Percentiles rank a stretch among this genome's conserved stretches.
phyloP scores from a whole-genome alignment of 768 basidiomycete species.

The Mycena latifolia region DNA sequence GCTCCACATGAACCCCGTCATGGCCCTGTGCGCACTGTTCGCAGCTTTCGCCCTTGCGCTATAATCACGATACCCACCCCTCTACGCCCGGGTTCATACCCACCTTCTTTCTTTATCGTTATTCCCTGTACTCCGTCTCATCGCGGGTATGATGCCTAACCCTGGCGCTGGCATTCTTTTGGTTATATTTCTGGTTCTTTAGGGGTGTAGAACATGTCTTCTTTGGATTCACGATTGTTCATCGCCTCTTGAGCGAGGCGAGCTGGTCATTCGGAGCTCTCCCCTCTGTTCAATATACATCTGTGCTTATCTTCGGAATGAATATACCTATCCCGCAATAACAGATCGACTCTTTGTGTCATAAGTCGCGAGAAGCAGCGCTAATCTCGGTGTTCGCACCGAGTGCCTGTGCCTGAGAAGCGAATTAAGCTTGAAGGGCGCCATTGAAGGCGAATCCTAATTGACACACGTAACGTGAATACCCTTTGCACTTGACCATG shows the following conservation, averaged over 20 bases:
- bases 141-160: slow-evolving; percentile 31
- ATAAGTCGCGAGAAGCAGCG: neutral
- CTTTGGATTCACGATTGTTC: slow-evolving; percentile 28
- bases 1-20: slow-evolving; percentile 56
- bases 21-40: slow-evolving; percentile 55
- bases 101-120: slow-evolving; percentile 25
- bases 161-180: slow-evolving; percentile 35
- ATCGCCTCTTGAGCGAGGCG: slow-evolving; percentile 35
- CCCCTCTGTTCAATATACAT: slow-evolving; percentile 34
- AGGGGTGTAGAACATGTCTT: slow-evolving; percentile 35
- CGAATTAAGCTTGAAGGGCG: neutral
- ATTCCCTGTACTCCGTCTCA: slow-evolving; percentile 30
- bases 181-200: slow-evolving; percentile 28
- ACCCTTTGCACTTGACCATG: slow-evolving; percentile 28
- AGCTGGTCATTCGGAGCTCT: slow-evolving; percentile 37
- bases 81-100: slow-evolving; percentile 34
- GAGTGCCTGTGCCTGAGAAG: neutral
- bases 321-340: slow-evolving; percentile 23
- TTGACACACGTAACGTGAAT: neutral
- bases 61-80: slow-evolving; percentile 39
- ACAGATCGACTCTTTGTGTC: too few relatives aligned
- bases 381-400: neutral
- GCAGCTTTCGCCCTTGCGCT: slow-evolving; percentile 44
- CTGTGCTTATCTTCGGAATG: slow-evolving; percentile 25
- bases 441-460: neutral